Evolutionary conservation across 208 protist genomes (phyloP), one percentile per base, ranked within the genome.

Genomic region (Leptomonas pyrrhocoris): DNA sequence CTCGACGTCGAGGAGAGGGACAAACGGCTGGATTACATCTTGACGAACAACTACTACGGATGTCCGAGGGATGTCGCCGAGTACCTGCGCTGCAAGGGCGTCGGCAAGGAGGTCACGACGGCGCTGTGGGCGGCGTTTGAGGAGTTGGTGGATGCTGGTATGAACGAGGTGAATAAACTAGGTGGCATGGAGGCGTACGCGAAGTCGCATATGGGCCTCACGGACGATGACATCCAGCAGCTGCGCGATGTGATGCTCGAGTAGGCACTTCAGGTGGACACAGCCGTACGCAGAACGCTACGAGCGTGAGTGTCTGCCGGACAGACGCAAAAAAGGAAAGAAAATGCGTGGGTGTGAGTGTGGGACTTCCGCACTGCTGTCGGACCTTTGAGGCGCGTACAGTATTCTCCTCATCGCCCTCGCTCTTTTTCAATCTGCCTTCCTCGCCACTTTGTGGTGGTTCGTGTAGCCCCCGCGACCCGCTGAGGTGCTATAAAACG

Each of bases 221-320:
- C 78, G 0, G 66, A 68, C 2, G 70, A 36, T 0, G 74, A 87
- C 23, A 74, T 87, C 36, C 43, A 68, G 18, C 45, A 74, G 50
- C 58, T 87, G 48, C 46, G 61, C 2, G 74, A 75, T 2, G 23
- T 81, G 25, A 58, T 87, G 30, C 71, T 87, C 7, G 77, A 87
- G 70, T 74, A 78, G 31, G 43, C 16, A 31, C n/a, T n/a, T n/a
- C n/a, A n/a, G n/a, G n/a, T n/a, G n/a, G n/a, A n/a, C n/a, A n/a
- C n/a, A n/a, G n/a, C n/a, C n/a, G n/a, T n/a, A n/a, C n/a, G n/a
- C n/a, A n/a, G n/a, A n/a, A n/a, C n/a, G n/a, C n/a, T n/a, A n/a
- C n/a, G n/a, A n/a, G n/a, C n/a, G n/a, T n/a, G n/a, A n/a, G n/a
- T n/a, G n/a, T n/a, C n/a, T n/a, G n/a, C n/a, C n/a, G n/a, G n/a